Conservation (phyloP, 2,329 filamentous ascomycete species). For the Diaporthe sp. region DNA sequence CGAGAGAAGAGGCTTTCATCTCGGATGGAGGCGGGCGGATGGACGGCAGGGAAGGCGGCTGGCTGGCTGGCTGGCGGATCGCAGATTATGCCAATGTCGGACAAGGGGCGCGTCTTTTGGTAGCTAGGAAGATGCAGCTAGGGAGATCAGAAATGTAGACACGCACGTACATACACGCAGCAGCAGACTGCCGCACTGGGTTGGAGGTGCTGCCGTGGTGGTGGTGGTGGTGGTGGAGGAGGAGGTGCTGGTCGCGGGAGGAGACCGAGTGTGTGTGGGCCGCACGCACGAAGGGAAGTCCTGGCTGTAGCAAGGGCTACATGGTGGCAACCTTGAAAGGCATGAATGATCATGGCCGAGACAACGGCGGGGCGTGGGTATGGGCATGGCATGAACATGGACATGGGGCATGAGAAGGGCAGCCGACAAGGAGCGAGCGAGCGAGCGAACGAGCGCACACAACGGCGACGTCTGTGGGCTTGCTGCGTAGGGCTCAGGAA, state of each 20-base stretch:
- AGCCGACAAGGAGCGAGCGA: not conserved
- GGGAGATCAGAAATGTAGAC: not conserved
- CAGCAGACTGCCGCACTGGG: not conserved
- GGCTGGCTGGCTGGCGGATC: constrained; percentile 14
- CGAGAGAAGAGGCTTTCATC: not conserved
- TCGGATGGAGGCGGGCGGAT: constrained; percentile 7
- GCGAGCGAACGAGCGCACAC: too few relatives aligned
- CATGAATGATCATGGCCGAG: not conserved
- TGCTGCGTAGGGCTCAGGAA: constrained; percentile 20
- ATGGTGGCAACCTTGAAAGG: not conserved
- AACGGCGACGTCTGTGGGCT: constrained; percentile 7
- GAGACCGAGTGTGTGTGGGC: not conserved
- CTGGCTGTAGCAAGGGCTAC: not conserved
- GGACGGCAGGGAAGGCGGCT: not conserved
- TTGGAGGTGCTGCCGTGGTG: not conserved
- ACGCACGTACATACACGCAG: not conserved
- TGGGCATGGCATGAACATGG: not conserved
- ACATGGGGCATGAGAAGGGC: not conserved
- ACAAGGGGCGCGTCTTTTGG: not conserved
- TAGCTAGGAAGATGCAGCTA: not conserved
- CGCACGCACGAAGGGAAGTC: not conserved
- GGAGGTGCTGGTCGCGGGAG: not conserved
- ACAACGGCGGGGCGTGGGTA: not conserved
- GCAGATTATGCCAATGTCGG: constrained; percentile 5
- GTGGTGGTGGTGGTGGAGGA: not conserved